Evolutionary conservation across 2,329 filamentous ascomycete species (phyloP).

Genomic region (Epichloe baconii): DNA sequence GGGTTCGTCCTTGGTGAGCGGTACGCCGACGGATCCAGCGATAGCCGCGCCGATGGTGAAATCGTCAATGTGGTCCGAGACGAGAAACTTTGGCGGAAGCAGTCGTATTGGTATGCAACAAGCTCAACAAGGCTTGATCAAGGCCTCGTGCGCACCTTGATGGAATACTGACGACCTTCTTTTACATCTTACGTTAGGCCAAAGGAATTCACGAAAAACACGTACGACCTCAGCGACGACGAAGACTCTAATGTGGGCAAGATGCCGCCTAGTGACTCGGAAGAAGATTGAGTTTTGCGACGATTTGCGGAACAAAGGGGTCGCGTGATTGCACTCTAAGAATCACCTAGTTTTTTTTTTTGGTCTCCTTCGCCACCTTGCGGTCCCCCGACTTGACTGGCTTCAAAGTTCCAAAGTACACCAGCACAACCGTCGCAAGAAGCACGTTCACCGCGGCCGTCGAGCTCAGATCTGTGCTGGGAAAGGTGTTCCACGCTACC

Average conservation of each 20-base stretch:
- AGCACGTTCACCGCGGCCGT: constrained; percentile 56
- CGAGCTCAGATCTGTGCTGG: constrained; percentile 52
- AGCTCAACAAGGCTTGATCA: background rate
- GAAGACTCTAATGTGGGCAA: constrained; percentile 71
- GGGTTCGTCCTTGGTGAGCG: constrained; percentile 74
- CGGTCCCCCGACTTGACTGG: background rate
- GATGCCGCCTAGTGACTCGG: constrained; percentile 72
- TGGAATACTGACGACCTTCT: constrained; percentile 9
- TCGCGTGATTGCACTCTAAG: background rate
- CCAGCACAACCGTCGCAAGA: constrained; percentile 48
- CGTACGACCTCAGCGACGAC: constrained; percentile 50
- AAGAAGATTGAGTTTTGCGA: constrained; percentile 41
- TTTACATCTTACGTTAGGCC: constrained; percentile 41
- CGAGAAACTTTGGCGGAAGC: constrained; percentile 84
- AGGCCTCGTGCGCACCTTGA: background rate
- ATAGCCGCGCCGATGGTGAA: constrained; percentile 72
- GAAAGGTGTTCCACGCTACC: constrained; percentile 89
- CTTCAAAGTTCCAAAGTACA: constrained; percentile 42
- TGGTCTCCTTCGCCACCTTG: constrained; percentile 13
- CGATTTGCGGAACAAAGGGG: background rate
- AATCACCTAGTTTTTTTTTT: constrained; percentile 17
- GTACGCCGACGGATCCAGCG: constrained; percentile 49
- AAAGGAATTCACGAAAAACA: constrained; percentile 59
- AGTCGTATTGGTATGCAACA: constrained; percentile 60
- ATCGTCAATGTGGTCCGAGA: constrained; percentile 89